phyloP scores from a whole-genome alignment of 371 early-diverging fungal genomes.

The Mucor circinelloides region DNA sequence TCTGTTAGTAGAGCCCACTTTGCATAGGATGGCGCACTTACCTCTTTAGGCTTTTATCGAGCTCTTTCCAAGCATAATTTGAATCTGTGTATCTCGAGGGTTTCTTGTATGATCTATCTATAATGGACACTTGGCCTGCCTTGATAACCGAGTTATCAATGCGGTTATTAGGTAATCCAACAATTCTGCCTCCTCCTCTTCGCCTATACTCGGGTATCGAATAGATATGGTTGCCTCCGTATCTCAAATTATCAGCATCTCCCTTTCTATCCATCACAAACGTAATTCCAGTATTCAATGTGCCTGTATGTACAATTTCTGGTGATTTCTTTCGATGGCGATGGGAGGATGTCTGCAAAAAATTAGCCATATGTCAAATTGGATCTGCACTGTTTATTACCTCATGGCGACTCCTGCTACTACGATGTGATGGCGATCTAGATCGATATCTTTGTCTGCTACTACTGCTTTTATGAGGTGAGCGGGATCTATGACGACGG shows the following conservation, averaged over 20 bases:
- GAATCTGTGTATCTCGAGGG: slow-evolving; percentile 33
- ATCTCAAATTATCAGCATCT: slow-evolving; percentile 41
- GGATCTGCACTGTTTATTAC: not conserved
- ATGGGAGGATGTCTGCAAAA: not conserved
- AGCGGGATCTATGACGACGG: not conserved
- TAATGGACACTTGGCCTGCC: slow-evolving; percentile 20
- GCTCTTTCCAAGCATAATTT: slow-evolving; percentile 39
- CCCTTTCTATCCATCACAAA: slow-evolving; percentile 46
- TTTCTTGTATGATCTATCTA: slow-evolving; percentile 21
- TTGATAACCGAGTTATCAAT: slow-evolving; percentile 10
- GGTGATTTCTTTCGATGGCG: slow-evolving; percentile 17
- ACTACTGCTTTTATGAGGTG: not conserved
- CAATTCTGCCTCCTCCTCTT: slow-evolving; percentile 47
- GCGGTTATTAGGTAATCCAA: slow-evolving; percentile 31
- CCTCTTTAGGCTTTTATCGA: slow-evolving; percentile 33
- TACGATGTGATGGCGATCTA: not conserved
- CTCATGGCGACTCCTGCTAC: slow-evolving; percentile 5
- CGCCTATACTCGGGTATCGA: slow-evolving; percentile 43
- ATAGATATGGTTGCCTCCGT: slow-evolving; percentile 38
- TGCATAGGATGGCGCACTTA: no score
- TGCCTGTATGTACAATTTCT: slow-evolving; percentile 23
- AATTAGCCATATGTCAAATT: not conserved
- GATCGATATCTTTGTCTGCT: slow-evolving; percentile 3
- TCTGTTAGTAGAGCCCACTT: no score
- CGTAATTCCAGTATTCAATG: slow-evolving; percentile 31